Base-by-base conservation (phyloP, 352 stramenopile genomes). In the Phytopythium mirpurense region DNA sequence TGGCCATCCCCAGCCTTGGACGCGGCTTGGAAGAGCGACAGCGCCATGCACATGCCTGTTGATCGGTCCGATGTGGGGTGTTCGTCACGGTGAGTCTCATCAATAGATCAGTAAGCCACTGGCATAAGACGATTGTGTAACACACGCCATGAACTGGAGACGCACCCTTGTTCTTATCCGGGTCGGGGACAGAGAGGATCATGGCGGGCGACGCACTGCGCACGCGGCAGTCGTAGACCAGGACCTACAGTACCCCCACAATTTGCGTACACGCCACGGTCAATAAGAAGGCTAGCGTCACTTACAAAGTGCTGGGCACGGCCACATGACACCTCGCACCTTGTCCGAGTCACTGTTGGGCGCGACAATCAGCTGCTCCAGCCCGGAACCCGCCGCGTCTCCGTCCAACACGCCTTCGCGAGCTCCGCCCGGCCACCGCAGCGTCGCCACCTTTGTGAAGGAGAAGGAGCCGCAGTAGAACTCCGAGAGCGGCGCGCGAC, bases 401-500 rank as follows among this genome's bases (percentile, higher is more conserved):
- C 40, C 15, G 15, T 60, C 37, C 54, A 35, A 38, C 54, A 6
- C 32, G 34, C 23, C 29, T 9, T 9, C 29, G 21, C 26, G 18
- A 12, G 5, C 37, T 5, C n/a, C 44, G 10, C 44, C 23, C 24
- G 43, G 35, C 74, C 72, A 86, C 9, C 74, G 70, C 59, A 74
- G 41, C 32, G 70, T 74, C 32, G 75, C 62, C 32, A 68, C 72
- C 56, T 86, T 86, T 32, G 75, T 84, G 58, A 86, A 86, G 52
- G 73, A 79, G 57, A 70, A 84, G n/a, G 70, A 83, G 26, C 71
- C 73, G 52, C 75, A 81, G 49, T 83, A 83, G 43, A 77, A 83
- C 37, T 63, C 64, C 2, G 43, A 19, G 21, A 81, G 21, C 23
- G 75, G 70, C 14, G 70, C 54, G 6, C 54, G 35, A 43, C 42